Evolutionary conservation across 495 filamentous ascomycete genomes (phyloP).

Genomic region (Apodospora peruviana): DNA sequence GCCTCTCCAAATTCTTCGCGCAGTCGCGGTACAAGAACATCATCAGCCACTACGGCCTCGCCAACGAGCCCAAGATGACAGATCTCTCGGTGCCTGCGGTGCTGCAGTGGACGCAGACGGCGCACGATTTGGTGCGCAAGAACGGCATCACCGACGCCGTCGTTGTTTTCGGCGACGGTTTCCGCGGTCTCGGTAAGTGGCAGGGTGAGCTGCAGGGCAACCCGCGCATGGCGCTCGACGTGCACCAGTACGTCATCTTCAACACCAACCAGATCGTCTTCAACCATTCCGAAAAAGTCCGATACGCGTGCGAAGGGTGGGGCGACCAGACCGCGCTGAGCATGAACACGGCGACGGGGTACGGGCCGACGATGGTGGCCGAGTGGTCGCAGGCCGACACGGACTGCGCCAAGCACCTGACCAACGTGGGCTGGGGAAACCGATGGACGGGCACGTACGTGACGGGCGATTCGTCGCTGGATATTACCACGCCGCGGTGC

Average conservation of each 20-base stretch:
- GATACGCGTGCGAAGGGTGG: slow-evolving; percentile 85
- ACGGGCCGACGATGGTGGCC: slow-evolving; percentile 93
- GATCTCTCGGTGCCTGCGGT: slow-evolving; percentile 52
- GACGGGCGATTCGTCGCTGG: slow-evolving; percentile 49
- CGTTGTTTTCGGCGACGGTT: slow-evolving; percentile 74
- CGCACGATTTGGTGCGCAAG: slow-evolving; percentile 57
- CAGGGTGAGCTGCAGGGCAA: slow-evolving; percentile 57
- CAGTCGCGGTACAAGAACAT: slow-evolving; percentile 82
- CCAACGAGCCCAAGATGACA: slow-evolving; percentile 83
- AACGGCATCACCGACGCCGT: slow-evolving; percentile 64
- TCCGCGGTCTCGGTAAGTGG: slow-evolving; percentile 76
- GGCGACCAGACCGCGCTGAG: slow-evolving; percentile 65
- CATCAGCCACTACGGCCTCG: slow-evolving; percentile 77
- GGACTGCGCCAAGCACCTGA: slow-evolving; percentile 83
- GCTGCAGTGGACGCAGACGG: slow-evolving; percentile 62
- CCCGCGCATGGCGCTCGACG: slow-evolving; percentile 69
- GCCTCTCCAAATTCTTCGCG: slow-evolving; percentile 76
- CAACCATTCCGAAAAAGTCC: slow-evolving; percentile 69
- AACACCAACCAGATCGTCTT: slow-evolving; percentile 67
- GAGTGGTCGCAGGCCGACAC: slow-evolving; percentile 99
- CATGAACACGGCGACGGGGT: slow-evolving; percentile 70
- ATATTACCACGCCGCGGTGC: slow-evolving; percentile 61
- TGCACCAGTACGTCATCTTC: slow-evolving; percentile 91
- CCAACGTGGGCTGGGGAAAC: slow-evolving; percentile 81
- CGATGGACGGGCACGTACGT: slow-evolving; percentile 81